Evolutionary conservation across 805 yeast genomes (phyloP), one percentile per base, ranked within the genome.

Genomic region (Ogataea henricii): DNA sequence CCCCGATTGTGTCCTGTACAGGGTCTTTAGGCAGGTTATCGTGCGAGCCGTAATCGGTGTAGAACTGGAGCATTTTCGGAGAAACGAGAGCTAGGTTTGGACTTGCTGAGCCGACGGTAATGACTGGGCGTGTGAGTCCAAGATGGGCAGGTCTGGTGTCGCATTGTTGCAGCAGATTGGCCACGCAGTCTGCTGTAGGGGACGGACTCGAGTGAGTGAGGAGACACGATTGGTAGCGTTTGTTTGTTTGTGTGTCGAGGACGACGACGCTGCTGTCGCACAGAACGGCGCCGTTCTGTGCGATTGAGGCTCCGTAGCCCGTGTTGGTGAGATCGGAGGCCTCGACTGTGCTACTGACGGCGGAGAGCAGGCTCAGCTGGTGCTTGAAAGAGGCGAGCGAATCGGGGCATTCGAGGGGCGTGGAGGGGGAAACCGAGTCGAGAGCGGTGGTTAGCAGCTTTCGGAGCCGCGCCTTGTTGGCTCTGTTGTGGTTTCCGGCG

Each of bases 1-100:
- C 52, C 0, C 83, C 83, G 16, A 78, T 66, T 0, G 82, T 78
- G 54, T 78, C 83, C 7, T 67, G 53, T 4, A 72, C 61, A n/a
- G n/a, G 8, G 37, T 6, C 10, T 10, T 10, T 27, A 3, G 36
- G 49, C 39, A 6, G 14, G 14, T 8, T 40, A 36, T n/a, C n/a
- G 44, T 45, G 43, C 21, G 25, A 29, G 17, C 37, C 40, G 41
- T 53, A 57, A 18, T 40, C 32, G 2, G 38, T 20, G 38, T 39
- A 51, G 1, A 56, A 8, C 12, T 21, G 41, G 8, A 14, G 35
- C 62, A 57, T 58, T n/a, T 30, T 29, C 2, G 34, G 46, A 1
- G 55, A 40, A 9, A 53, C 34, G 25, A 53, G 43, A 0, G 25
- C 18, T 6, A 29, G n/a, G 14, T 45, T 48, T 6, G 29, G 30